phyloP scores from a whole-genome alignment of 768 basidiomycete genomes.

The Imleria badia region DNA sequence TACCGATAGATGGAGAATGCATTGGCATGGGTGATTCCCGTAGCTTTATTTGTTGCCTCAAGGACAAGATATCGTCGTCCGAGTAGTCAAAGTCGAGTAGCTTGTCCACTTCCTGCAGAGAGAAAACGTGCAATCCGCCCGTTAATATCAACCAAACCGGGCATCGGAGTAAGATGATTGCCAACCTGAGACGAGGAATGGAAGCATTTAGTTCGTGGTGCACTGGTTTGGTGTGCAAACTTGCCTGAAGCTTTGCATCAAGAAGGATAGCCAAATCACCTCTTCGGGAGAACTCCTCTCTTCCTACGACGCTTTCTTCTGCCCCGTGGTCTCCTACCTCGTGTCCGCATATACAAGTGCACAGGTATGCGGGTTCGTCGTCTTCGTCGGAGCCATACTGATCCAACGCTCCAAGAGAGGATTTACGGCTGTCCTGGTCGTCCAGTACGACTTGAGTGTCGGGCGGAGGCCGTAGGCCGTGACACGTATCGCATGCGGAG shows the following conservation, averaged over 20 bases:
- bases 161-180: conserved; percentile 12
- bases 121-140: conserved; percentile 4
- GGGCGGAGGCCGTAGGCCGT: conserved; percentile 66
- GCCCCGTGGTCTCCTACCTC: conserved; percentile 65
- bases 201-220: conserved; percentile 14
- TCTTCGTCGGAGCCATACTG: conserved; percentile 76
- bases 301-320: conserved; percentile 52
- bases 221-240: conserved; percentile 3
- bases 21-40: conserved; percentile 52
- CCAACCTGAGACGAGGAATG: conserved; percentile 22
- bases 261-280: conserved; percentile 74
- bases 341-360: conserved; percentile 71
- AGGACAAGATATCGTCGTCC: conserved; percentile 65
- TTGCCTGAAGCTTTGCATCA: conserved; percentile 80
- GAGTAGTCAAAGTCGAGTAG: conserved; percentile 79
- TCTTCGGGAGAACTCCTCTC: conserved; percentile 68
- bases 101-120: conserved; percentile 65
- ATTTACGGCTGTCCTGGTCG: conserved; percentile 39
- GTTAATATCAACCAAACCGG: conserved; percentile 16
- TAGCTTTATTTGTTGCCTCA: conserved; percentile 69
- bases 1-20: conserved; percentile 54
- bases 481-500: conserved; percentile 60
- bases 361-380: conserved; percentile 53
- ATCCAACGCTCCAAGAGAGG: conserved; percentile 53
- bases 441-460: conserved; percentile 60